Conservation (phyloP, 2,329 filamentous ascomycete species). For the Nemania serpens region DNA sequence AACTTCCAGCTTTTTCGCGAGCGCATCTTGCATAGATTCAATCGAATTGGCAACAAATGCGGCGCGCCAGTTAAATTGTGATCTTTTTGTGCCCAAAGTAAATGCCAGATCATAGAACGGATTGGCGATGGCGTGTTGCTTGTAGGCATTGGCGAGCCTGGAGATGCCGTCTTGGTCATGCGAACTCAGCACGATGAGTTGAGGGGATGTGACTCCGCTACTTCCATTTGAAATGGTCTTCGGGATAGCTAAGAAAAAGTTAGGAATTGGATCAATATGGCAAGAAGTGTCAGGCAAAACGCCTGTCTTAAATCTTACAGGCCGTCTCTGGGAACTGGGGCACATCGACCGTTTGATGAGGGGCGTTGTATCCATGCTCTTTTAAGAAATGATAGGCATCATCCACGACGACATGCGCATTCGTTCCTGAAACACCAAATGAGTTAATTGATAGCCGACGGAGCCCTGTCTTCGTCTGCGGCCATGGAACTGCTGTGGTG, state of each 20-base stretch:
- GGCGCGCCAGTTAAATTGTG: constrained; percentile 17
- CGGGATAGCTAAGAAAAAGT: neutral
- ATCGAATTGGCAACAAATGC: constrained; percentile 14
- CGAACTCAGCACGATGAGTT: constrained; percentile 18
- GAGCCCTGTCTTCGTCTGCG: constrained; percentile 6
- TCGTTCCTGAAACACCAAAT: constrained; percentile 21
- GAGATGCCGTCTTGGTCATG: constrained; percentile 24
- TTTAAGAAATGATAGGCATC: constrained; percentile 15
- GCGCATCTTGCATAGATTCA: constrained; percentile 3
- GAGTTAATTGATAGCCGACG: constrained; percentile 24
- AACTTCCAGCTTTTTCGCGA: constrained; percentile 4
- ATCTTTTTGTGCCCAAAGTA: constrained; percentile 17
- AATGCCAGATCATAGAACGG: constrained; percentile 11
- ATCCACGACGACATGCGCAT: constrained; percentile 20
- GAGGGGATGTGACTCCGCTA: neutral
- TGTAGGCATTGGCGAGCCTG: constrained; percentile 11
- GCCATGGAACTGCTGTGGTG: constrained; percentile 13
- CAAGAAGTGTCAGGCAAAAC: neutral
- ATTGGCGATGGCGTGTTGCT: constrained; percentile 4
- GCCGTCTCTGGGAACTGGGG: neutral
- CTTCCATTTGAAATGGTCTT: neutral
- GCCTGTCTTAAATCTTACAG: neutral
- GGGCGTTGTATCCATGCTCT: constrained; percentile 8
- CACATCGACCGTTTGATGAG: constrained; percentile 4
- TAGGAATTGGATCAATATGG: neutral